Evolutionary conservation across 306 rosid species (phyloP).

Genomic region (Ormosia emarginata): DNA sequence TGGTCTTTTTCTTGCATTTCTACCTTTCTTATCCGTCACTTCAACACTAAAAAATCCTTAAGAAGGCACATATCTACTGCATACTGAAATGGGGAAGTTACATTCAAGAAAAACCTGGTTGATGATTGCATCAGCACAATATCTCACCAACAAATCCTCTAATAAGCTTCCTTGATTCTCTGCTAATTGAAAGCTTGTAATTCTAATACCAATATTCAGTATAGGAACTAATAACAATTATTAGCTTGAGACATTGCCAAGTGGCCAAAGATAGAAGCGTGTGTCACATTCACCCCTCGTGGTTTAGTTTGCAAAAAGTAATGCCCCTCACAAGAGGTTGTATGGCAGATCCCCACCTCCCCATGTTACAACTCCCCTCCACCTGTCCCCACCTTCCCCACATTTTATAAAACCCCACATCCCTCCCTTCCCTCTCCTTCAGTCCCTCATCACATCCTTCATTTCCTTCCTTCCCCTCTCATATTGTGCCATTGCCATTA

Average conservation of each 20-base stretch:
- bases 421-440: constrained; percentile 44
- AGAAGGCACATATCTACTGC: constrained; percentile 20
- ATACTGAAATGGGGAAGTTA: constrained; percentile 27
- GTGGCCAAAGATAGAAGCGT: constrained; percentile 43
- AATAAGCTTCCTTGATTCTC: constrained; percentile 51
- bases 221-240: constrained; percentile 12
- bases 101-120: constrained; percentile 26
- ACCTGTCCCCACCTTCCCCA: constrained; percentile 44
- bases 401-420: constrained; percentile 44
- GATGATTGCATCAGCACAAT: constrained; percentile 26
- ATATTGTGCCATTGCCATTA: constrained; percentile 21
- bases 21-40: constrained; percentile 65
- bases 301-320: constrained; percentile 52
- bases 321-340: constrained; percentile 53
- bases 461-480: not conserved
- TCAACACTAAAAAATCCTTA: constrained; percentile 33
- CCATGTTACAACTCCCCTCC: constrained; percentile 60
- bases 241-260: constrained; percentile 33
- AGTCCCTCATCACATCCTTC: constrained; percentile 29
- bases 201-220: not conserved
- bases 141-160: constrained; percentile 49
- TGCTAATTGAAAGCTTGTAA: not conserved
- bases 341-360: constrained; percentile 79
- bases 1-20: constrained; percentile 45
- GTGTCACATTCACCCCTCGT: constrained; percentile 44